Evolutionary conservation across 1,139 yeast genomes (phyloP).

Genomic region (Meyerozyma carpophila): DNA sequence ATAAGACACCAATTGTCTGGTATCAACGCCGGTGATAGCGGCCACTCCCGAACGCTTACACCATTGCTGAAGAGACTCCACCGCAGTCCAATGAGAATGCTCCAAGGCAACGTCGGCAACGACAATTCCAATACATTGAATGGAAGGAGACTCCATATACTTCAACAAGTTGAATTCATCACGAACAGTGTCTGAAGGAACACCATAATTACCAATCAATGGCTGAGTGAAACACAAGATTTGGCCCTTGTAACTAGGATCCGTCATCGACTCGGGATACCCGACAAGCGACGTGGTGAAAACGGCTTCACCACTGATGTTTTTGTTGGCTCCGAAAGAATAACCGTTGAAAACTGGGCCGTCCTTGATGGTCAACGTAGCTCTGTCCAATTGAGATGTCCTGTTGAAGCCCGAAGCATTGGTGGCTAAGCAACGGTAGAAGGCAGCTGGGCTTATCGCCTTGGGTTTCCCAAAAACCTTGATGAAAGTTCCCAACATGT

Average conservation of each 20-base stretch:
- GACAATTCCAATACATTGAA: conserved; percentile 93
- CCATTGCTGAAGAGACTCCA: conserved; percentile 92
- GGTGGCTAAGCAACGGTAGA: conserved; percentile 33
- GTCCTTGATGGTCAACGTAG: conserved; percentile 84
- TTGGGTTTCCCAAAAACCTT: background rate
- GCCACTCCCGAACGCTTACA: conserved; percentile 95
- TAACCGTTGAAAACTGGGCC: conserved; percentile 93
- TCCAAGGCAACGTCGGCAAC: conserved; percentile 94
- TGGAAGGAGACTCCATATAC: conserved; percentile 85
- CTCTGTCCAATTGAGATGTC: conserved; percentile 58
- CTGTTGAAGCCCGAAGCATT: conserved; percentile 30
- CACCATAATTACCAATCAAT: conserved; percentile 95
- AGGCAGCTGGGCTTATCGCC: background rate
- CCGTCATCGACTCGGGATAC: conserved; percentile 98
- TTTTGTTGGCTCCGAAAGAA: conserved; percentile 91
- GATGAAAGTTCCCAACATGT: background rate
- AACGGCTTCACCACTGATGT: conserved; percentile 94
- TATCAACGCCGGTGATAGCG: conserved; percentile 95
- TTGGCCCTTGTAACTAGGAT: conserved; percentile 95
- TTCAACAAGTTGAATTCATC: conserved; percentile 83
- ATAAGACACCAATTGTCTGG: conserved; percentile 87
- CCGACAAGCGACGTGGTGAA: conserved; percentile 97
- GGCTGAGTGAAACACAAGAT: conserved; percentile 96
- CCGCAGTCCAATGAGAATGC: conserved; percentile 98
- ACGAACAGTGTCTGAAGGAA: conserved; percentile 74